Conservation (phyloP, 768 basidiomycete genomes). For the Phanerochaete carnosa region DNA sequence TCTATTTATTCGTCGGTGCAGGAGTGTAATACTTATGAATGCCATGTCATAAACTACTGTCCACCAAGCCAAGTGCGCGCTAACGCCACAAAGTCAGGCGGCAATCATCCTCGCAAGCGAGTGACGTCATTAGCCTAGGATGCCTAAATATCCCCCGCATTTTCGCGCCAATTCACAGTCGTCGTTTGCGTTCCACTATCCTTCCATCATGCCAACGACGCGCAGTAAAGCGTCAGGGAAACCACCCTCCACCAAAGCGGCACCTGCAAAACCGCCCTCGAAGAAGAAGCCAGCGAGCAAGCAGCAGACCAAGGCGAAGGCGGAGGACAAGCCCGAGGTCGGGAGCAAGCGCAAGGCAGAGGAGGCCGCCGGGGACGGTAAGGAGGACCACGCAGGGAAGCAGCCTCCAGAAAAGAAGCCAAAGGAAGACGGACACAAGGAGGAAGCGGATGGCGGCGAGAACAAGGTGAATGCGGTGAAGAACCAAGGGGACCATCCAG, state of each 20-base stretch:
- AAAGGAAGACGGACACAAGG: conserved; percentile 17
- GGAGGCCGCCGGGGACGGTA: conserved; percentile 8
- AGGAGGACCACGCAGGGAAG: neutral
- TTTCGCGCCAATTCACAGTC: neutral
- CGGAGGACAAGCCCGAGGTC: conserved; percentile 7
- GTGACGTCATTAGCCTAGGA: neutral
- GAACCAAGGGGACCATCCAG: conserved; percentile 12
- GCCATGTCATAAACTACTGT: too few relatives aligned
- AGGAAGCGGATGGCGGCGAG: neutral
- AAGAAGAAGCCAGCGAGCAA: conserved; percentile 5
- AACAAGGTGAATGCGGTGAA: conserved; percentile 1
- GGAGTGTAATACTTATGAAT: too few relatives aligned
- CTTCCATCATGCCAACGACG: conserved; percentile 19
- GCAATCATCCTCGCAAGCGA: neutral
- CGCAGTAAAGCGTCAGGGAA: conserved; percentile 14
- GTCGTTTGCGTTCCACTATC: neutral
- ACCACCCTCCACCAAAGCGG: conserved; percentile 1
- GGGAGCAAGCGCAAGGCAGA: conserved; percentile 22
- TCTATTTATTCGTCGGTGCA: neutral
- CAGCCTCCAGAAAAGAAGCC: conserved; percentile 21
- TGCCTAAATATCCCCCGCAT: neutral
- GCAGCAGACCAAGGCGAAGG: neutral
- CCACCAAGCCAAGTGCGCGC: neutral
- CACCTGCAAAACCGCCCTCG: conserved; percentile 2
- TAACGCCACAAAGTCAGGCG: neutral